Conservation (phyloP, 352 stramenopile species). For the Phytophthora tentaculata region DNA sequence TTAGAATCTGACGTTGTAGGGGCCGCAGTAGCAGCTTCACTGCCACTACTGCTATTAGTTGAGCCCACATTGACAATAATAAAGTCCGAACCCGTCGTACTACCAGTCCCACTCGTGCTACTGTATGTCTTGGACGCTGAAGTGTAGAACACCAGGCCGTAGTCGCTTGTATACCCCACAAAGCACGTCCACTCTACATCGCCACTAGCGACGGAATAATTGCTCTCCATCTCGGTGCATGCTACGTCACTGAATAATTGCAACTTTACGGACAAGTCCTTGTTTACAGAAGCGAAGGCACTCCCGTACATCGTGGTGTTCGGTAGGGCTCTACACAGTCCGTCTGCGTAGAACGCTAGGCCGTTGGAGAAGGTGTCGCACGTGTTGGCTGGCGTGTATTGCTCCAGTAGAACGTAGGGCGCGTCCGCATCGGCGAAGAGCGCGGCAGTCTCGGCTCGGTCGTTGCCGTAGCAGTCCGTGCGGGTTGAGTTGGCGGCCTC, state of each 20-base stretch:
- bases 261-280: slow-evolving; percentile 22
- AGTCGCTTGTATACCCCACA: slow-evolving; percentile 19
- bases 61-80: slow-evolving; percentile 14
- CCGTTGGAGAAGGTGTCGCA: slow-evolving; percentile 22
- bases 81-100: slow-evolving; percentile 20
- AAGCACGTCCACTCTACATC: slow-evolving; percentile 27
- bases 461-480: slow-evolving; percentile 27
- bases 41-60: background rate
- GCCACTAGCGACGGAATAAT: slow-evolving; percentile 10
- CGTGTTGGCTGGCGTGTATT: slow-evolving; percentile 24
- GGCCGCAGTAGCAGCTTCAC: slow-evolving; percentile 1
- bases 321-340: slow-evolving; percentile 20
- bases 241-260: slow-evolving; percentile 20
- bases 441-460: slow-evolving; percentile 13
- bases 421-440: slow-evolving; percentile 25
- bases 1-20: background rate
- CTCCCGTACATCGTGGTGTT: slow-evolving; percentile 19
- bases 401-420: slow-evolving; percentile 25
- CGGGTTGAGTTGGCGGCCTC: slow-evolving; percentile 14
- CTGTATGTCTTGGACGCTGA: slow-evolving; percentile 13
- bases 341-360: slow-evolving; percentile 28
- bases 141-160: slow-evolving; percentile 30
- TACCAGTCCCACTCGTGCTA: slow-evolving; percentile 7
- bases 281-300: slow-evolving; percentile 13
- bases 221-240: slow-evolving; percentile 15